phyloP scores from a whole-genome alignment of 805 yeast genomes.

The Zygosaccharomyces pseudorouxii region DNA sequence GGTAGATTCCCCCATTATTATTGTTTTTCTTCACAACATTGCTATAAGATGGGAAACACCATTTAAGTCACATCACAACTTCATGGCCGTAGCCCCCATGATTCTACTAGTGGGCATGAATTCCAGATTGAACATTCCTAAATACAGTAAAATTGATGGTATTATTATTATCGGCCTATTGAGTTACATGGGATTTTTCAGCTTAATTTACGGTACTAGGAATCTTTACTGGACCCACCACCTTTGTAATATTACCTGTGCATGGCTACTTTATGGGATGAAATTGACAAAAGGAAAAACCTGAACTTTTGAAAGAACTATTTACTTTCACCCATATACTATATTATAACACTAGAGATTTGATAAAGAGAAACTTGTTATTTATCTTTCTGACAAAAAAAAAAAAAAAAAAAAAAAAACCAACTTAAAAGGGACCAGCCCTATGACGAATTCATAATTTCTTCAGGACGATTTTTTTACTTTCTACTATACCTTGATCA shows the following conservation, averaged over 20 bases:
- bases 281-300: not conserved
- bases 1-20: conserved; percentile 67
- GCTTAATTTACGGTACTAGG: conserved; percentile 69
- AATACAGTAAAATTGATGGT: conserved; percentile 24
- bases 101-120: conserved; percentile 54
- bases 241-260: conserved; percentile 59
- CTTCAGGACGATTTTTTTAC: conserved; percentile 12
- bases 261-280: conserved; percentile 28
- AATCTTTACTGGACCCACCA: conserved; percentile 85
- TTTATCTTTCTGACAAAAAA: not conserved
- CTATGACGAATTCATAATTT: not conserved
- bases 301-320: not conserved
- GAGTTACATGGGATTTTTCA: conserved; percentile 52
- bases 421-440: not conserved
- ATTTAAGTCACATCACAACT: conserved; percentile 80
- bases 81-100: conserved; percentile 71
- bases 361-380: not conserved
- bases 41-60: conserved; percentile 77
- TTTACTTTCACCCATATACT: not conserved
- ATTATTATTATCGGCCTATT: conserved; percentile 39
- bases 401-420: not conserved
- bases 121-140: conserved; percentile 46
- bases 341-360: not conserved
- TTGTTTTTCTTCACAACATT: conserved; percentile 79
- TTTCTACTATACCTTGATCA: conserved; percentile 6